Conservation (phyloP, 1,284 basidiomycete genomes). For the Boletellus dicymbophilus region DNA sequence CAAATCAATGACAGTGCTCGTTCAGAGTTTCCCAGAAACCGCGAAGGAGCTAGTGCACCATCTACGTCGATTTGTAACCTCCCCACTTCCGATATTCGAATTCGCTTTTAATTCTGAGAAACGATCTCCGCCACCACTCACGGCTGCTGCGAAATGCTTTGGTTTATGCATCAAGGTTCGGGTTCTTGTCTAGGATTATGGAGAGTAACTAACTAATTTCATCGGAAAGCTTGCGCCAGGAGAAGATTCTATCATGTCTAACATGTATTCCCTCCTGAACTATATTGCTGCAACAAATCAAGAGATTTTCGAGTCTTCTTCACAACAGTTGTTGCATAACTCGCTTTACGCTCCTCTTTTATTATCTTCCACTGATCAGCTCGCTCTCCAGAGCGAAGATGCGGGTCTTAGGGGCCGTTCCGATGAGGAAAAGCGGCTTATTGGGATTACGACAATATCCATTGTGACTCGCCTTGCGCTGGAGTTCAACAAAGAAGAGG, state of each 20-base stretch:
- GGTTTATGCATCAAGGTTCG: constrained; percentile 87
- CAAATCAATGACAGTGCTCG: constrained; percentile 78
- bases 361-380: constrained; percentile 41
- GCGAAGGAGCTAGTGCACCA: constrained; percentile 79
- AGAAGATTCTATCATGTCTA: constrained; percentile 91
- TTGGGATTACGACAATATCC: constrained; percentile 90
- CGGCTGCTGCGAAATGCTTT: constrained; percentile 87
- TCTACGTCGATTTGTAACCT: constrained; percentile 87
- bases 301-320: constrained; percentile 61
- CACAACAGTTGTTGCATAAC: constrained; percentile 41
- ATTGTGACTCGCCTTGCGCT: constrained; percentile 84
- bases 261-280: constrained; percentile 95
- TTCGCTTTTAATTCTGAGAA: constrained; percentile 78
- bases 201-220: constrained; percentile 2
- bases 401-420: constrained; percentile 64
- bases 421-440: constrained; percentile 83
- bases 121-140: constrained; percentile 73
- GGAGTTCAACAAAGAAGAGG: constrained; percentile 82
- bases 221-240: constrained; percentile 72
- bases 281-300: constrained; percentile 83
- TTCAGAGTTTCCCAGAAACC: constrained; percentile 84
- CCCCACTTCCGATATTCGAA: constrained; percentile 87
- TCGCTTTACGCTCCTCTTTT: constrained; percentile 44
- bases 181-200: neutral
- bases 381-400: constrained; percentile 36